Base-by-base conservation (phyloP, 177 flowering plant species). In the Telopea speciosissima region DNA sequence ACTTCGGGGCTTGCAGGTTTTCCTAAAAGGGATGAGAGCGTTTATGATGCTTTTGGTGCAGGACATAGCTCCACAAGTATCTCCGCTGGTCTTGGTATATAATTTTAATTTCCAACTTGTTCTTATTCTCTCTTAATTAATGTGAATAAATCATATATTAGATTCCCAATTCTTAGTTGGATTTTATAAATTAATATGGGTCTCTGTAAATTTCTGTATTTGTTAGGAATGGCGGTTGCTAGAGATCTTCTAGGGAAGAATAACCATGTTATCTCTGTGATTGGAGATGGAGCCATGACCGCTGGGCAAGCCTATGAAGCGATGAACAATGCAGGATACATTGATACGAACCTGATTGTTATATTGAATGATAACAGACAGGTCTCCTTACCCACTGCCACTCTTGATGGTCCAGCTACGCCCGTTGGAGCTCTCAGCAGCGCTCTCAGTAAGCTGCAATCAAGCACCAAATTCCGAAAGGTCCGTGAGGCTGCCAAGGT, bases 241-340 rank as follows among this genome's bases (percentile, higher is more conserved):
- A 87, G 99, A 70, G 97, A 94, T 71, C 81, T 94, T 1, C 66
- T 88, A 42, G 94, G 93, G 71, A 92, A 90, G 76, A 86, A 71
- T 60, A 92, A 90, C 82, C 83, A 80, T 68, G 97, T 94, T 1
- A 81, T 94, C 58, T 79, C 96, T n/a, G 99, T 94, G 72, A 94
- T 94, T 67, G 99, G 99, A 73, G 99, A 94, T 76, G 99, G 97
- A 44, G 97, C 97, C 70, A 94, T 94, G 93, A 94, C 99, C 1
- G 99, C 97, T 28, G 99, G 99, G 13, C 96, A 90, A 79, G 99
- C 99, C 26, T 94, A 89, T 42, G 99, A 94, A 67, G 99, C 97
- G 65, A 81, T 94, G 92, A 94, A 94, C 76, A 94, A 94, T 76
- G 87, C 97, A 2, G 99, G 99, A 0, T 94, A 73, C 65, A 87